Evolutionary conservation across 1,284 basidiomycete species (phyloP).

Genomic region (Puccinia polysora): DNA sequence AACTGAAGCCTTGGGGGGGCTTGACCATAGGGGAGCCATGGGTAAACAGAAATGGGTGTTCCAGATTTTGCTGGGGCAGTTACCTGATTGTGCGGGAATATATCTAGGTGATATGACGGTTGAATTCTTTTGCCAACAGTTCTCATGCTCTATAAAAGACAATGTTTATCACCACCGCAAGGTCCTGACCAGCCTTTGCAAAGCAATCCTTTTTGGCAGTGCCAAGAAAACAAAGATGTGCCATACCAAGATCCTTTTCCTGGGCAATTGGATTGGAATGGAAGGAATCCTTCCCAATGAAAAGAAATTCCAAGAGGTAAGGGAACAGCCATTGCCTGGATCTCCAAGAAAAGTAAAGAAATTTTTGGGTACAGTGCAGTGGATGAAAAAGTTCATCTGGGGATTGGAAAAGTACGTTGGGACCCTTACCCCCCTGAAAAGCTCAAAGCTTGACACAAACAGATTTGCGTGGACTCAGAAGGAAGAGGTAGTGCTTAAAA

Average conservation of each 20-base stretch:
- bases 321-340: constrained; percentile 53
- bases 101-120: too few relatives aligned
- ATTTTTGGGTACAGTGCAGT: constrained; percentile 55
- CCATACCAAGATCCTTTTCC: constrained; percentile 50
- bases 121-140: too few relatives aligned
- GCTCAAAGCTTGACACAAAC: constrained; percentile 43
- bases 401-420: constrained; percentile 52
- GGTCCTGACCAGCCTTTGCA: too few relatives aligned
- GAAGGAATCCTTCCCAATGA: constrained; percentile 53
- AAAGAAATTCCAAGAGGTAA: constrained; percentile 52
- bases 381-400: constrained; percentile 54
- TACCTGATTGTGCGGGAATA: too few relatives aligned
- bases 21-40: too few relatives aligned
- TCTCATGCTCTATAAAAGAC: too few relatives aligned
- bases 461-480: neutral
- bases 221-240: constrained; percentile 52
- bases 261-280: constrained; percentile 53
- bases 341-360: constrained; percentile 50
- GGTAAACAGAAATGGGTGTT: too few relatives aligned
- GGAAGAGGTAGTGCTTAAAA: neutral
- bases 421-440: constrained; percentile 53
- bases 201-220: too few relatives aligned
- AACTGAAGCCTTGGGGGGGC: too few relatives aligned
- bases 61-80: too few relatives aligned
- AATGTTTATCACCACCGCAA: too few relatives aligned